Evolutionary conservation across 148 eudicot species (phyloP).

Genomic region (Persicaria tinctoria): DNA sequence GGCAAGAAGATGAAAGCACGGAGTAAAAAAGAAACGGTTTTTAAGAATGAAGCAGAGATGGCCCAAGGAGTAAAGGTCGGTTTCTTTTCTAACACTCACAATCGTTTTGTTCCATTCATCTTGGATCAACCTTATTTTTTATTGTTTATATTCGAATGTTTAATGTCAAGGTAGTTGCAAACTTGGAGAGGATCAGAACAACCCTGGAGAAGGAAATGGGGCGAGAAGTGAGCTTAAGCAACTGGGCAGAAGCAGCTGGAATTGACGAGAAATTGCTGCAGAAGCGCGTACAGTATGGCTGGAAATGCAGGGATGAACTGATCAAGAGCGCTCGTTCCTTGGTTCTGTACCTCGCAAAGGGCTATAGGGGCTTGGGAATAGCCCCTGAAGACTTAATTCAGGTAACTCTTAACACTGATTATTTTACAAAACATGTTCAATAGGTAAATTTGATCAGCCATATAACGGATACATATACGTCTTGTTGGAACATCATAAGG

Average conservation of each 20-base stretch:
- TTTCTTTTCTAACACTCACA: conserved; percentile 12
- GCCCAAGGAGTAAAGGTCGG: conserved; percentile 67
- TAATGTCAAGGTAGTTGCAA: conserved; percentile 53
- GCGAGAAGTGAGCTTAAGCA: conserved; percentile 37
- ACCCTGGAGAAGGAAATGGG: conserved; percentile 62
- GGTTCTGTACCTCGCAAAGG: conserved; percentile 65
- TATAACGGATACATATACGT: not conserved
- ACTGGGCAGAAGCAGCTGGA: conserved; percentile 87
- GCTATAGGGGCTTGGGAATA: conserved; percentile 60
- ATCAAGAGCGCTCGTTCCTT: conserved; percentile 66
- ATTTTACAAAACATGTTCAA: not conserved
- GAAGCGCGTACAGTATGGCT: conserved; percentile 53
- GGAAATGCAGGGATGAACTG: conserved; percentile 72
- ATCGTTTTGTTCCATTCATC: not conserved
- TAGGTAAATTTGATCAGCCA: not conserved
- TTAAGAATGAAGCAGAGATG: conserved; percentile 79
- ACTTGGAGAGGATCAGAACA: conserved; percentile 57
- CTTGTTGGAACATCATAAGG: too few relatives aligned
- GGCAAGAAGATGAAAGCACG: conserved; percentile 28
- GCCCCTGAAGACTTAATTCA: conserved; percentile 74
- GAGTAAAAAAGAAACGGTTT: conserved; percentile 31
- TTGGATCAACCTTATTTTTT: conserved; percentile 4
- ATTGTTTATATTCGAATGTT: not conserved
- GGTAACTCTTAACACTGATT: conserved; percentile 22
- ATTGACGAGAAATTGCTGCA: conserved; percentile 55